phyloP scores from a whole-genome alignment of 345 rosid species.

The Psidium guajava region DNA sequence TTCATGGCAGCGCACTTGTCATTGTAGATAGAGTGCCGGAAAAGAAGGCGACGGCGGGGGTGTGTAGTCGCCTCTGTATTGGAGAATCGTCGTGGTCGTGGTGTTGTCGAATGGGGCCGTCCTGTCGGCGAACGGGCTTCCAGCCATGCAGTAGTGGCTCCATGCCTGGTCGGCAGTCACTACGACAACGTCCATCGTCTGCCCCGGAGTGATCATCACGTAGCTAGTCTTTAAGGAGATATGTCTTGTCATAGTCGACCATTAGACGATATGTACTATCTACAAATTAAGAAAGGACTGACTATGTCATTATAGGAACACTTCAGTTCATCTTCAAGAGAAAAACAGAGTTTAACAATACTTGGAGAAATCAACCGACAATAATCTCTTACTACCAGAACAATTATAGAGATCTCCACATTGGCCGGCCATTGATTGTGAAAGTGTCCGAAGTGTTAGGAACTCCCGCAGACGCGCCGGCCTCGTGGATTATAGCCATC shows the following conservation, averaged over 20 bases:
- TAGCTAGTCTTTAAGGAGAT: slow-evolving; percentile 1
- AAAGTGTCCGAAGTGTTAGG: slow-evolving; percentile 6
- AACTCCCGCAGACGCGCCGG: slow-evolving; percentile 2
- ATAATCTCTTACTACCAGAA: slow-evolving; percentile 3
- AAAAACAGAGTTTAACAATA: no score
- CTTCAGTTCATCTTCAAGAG: neutral
- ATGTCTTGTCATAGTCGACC: slow-evolving; percentile 8
- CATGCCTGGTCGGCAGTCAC: slow-evolving; percentile 11
- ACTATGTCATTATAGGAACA: neutral
- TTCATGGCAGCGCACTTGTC: slow-evolving; percentile 5
- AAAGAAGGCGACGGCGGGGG: slow-evolving; percentile 1
- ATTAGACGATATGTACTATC: neutral
- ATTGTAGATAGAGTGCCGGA: slow-evolving; percentile 6
- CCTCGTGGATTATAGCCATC: slow-evolving; percentile 3
- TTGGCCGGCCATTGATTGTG: slow-evolving; percentile 22
- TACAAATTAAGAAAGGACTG: neutral
- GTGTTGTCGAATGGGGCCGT: slow-evolving; percentile 7
- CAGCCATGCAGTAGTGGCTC: slow-evolving; percentile 18
- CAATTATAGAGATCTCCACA: slow-evolving; percentile 13
- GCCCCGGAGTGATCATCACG: slow-evolving; percentile 27
- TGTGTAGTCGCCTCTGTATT: slow-evolving; percentile 16
- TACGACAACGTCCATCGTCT: slow-evolving; percentile 28
- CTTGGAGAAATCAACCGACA: neutral
- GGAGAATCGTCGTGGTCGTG: slow-evolving; percentile 13
- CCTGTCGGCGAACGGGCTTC: slow-evolving; percentile 9